Evolutionary conservation across 768 basidiomycete species (phyloP), one percentile per base, ranked within the genome.

Genomic region (Agaricus sinodeliciosus): DNA sequence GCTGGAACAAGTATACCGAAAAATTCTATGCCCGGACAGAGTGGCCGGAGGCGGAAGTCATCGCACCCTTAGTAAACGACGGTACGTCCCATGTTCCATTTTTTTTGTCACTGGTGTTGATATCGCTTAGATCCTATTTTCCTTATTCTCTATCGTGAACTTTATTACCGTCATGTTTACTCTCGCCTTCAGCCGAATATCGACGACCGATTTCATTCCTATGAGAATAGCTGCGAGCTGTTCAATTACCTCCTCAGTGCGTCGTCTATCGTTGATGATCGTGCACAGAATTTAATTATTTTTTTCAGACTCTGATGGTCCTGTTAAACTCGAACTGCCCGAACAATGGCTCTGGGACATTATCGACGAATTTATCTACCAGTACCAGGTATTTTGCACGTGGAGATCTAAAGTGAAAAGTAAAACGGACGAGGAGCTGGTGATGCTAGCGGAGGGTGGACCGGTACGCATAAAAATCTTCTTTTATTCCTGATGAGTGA

Each of bases 311-410:
- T 94, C 93, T 9, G 93, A 96, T 55, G 90, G 88, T 0, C 95
- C 95, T 2, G 93, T 97, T 0, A 69, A 84, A n/a, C 83, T 98
- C 46, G 85, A 94, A 56, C 82, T 99, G 19, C 95, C 95, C 0
- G 91, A 94, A 55, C 94, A 96, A 66, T 99, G 95, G 95, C 71
- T 99, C 7, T 98, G 94, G 92, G 93, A 95, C 63, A 94, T 94
- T 67, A 85, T 95, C 63, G 92, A 95, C 72, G 93, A 94, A 62
- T 94, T 94, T 66, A 95, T 97, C 60, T 99, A 96, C 71, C 95
- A 99, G 66, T 99, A 94, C 74, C 94, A 95, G 65, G 88, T 89
- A 1, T 98, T 96, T 71, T 90, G 91, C 59, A 82, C 90, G 36
- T 98, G 93, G 87, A 76, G 93, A 48, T 85, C 86, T 15, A 92